Evolutionary conservation across 1,284 basidiomycete genomes (phyloP).

Genomic region (Sporisorium iseilematis-ciliati): DNA sequence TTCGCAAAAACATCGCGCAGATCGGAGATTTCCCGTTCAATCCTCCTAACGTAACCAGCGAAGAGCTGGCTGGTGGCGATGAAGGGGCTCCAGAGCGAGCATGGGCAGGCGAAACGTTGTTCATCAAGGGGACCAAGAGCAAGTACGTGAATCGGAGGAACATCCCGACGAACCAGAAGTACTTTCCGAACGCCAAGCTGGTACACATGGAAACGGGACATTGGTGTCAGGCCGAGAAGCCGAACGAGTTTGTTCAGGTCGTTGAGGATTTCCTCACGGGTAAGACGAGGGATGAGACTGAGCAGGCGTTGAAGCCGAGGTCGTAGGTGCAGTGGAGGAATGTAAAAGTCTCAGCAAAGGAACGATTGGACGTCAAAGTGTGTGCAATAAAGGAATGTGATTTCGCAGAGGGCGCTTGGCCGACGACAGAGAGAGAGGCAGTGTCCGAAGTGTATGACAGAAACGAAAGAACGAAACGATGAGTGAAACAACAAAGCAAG

Average conservation of each 20-base stretch:
- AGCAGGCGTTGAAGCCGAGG: conserved; percentile 34
- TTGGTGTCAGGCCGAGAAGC: conserved; percentile 71
- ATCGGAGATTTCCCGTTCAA: conserved; percentile 80
- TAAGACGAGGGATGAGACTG: conserved; percentile 32
- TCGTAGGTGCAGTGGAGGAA: conserved; percentile 3
- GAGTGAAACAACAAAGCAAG: neutral
- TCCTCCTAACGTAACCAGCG: conserved; percentile 71
- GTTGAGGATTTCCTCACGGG: conserved; percentile 65
- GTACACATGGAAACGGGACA: conserved; percentile 70
- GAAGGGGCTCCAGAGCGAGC: conserved; percentile 36
- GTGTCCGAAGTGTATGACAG: neutral
- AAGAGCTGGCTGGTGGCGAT: conserved; percentile 67
- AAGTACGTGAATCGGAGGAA: conserved; percentile 81
- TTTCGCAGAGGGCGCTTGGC: conserved; percentile 1
- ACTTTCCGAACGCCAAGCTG: conserved; percentile 77
- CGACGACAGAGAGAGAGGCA: neutral
- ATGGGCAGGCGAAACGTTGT: conserved; percentile 78
- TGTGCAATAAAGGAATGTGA: neutral
- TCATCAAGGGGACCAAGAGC: conserved; percentile 78
- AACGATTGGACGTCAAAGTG: neutral
- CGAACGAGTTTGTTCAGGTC: conserved; percentile 69
- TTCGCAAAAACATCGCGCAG: conserved; percentile 76
- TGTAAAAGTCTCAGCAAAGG: neutral
- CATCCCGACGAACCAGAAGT: conserved; percentile 74
- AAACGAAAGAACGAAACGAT: neutral